Conservation (phyloP, 2,329 filamentous ascomycete genomes). For the Cercospora canescens region DNA sequence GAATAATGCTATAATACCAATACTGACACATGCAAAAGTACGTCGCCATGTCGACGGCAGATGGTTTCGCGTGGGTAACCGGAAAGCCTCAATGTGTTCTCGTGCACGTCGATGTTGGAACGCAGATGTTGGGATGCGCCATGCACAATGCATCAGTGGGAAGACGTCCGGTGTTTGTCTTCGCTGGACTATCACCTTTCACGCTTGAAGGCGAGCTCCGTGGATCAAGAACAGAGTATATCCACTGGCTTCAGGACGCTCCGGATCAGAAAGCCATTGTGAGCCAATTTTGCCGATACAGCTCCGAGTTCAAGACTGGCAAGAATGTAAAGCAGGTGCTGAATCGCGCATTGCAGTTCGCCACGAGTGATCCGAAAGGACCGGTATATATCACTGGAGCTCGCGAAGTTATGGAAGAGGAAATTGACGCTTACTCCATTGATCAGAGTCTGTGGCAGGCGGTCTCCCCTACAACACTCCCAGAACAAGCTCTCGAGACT, state of each 20-base stretch:
- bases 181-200: constrained; percentile 74
- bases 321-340: constrained; percentile 88
- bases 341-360: constrained; percentile 80
- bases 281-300: constrained; percentile 80
- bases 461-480: constrained; percentile 66
- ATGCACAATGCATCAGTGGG: constrained; percentile 48
- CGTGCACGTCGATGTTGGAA: constrained; percentile 79
- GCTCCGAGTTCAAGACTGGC: constrained; percentile 79
- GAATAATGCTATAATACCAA: not conserved
- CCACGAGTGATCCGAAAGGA: constrained; percentile 72
- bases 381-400: constrained; percentile 79
- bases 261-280: constrained; percentile 80
- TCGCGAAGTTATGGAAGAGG: constrained; percentile 82
- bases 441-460: constrained; percentile 70
- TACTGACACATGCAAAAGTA: not conserved
- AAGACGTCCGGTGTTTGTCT: constrained; percentile 72
- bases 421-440: constrained; percentile 71
- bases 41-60: constrained; percentile 74
- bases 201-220: constrained; percentile 76
- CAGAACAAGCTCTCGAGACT: constrained; percentile 52
- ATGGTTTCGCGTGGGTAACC: constrained; percentile 73
- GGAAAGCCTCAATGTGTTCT: constrained; percentile 75
- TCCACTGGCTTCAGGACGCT: constrained; percentile 84
- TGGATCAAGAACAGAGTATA: constrained; percentile 78
- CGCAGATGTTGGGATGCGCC: constrained; percentile 57